Conservation (phyloP, 371 early-diverging fungal species). For the Rhizopus arrhizus region DNA sequence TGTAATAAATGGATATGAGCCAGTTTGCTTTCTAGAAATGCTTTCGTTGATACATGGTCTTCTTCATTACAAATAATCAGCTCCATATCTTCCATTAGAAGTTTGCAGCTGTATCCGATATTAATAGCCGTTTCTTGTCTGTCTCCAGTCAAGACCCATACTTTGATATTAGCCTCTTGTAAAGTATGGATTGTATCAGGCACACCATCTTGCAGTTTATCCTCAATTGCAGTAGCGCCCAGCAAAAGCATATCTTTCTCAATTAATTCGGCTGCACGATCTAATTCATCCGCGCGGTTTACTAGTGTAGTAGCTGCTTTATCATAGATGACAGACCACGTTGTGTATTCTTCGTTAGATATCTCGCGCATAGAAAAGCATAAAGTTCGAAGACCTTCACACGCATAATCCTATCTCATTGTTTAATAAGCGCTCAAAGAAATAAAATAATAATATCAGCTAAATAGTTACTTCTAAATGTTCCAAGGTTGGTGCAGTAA, state of each 20-base stretch:
- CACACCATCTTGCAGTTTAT: constrained; percentile 97
- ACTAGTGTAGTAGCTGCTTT: constrained; percentile 87
- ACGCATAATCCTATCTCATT: constrained; percentile 72
- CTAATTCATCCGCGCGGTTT: constrained; percentile 85
- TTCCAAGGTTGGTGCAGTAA: constrained; percentile 70
- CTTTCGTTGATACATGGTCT: constrained; percentile 68
- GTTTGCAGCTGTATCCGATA: constrained; percentile 89
- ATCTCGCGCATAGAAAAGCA: constrained; percentile 92
- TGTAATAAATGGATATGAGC: constrained; percentile 34
- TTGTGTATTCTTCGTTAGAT: constrained; percentile 79
- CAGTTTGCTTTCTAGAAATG: constrained; percentile 70
- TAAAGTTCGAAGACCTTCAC: constrained; percentile 90
- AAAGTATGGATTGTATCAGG: constrained; percentile 95
- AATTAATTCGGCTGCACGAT: constrained; percentile 90
- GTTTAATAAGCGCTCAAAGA: neutral
- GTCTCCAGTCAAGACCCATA: constrained; percentile 98
- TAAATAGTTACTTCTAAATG: constrained; percentile 64
- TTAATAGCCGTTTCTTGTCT: constrained; percentile 93
- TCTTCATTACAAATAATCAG: constrained; percentile 77
- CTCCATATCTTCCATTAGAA: constrained; percentile 82
- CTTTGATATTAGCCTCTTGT: constrained; percentile 89
- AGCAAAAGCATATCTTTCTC: constrained; percentile 87
- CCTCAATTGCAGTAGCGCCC: constrained; percentile 99
- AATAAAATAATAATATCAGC: neutral
- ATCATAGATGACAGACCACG: constrained; percentile 82